Conservation (phyloP, 2,329 filamentous ascomycete species). For the Ophiosphaerella narmari region DNA sequence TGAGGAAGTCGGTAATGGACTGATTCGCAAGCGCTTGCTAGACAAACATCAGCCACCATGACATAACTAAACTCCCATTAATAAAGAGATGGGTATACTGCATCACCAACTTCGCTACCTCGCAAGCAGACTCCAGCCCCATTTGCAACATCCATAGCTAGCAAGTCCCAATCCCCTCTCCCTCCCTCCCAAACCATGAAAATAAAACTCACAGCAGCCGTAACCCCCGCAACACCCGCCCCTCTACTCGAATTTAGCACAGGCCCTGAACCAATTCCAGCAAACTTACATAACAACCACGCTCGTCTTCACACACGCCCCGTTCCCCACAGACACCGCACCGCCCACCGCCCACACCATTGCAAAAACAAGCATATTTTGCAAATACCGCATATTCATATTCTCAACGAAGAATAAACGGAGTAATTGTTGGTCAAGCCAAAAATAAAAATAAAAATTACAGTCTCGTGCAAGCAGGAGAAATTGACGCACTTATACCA, state of each 20-base stretch:
- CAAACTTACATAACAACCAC: conserved; percentile 38
- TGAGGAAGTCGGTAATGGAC: conserved; percentile 66
- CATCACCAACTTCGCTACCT: not conserved
- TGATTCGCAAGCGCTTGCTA: conserved; percentile 65
- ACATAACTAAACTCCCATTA: not conserved
- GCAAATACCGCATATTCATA: no score
- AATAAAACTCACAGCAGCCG: conserved; percentile 57
- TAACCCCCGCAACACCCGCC: conserved; percentile 66
- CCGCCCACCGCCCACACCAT: no score
- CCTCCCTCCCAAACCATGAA: not conserved
- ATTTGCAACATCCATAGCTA: not conserved
- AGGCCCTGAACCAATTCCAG: not conserved
- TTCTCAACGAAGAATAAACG: no score
- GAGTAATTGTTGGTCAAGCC: no score
- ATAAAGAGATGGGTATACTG: not conserved
- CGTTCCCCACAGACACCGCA: no score
- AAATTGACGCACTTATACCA: no score
- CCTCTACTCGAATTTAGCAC: conserved; percentile 45
- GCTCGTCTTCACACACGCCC: conserved; percentile 37
- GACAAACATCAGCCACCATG: conserved; percentile 1
- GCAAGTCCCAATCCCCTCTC: not conserved
- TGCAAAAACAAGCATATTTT: no score
- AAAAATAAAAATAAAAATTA: no score
- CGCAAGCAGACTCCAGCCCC: not conserved
- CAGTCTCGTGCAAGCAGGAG: no score